Evolutionary conservation across 768 basidiomycete genomes (phyloP).

Genomic region (Dentipellis sp.): DNA sequence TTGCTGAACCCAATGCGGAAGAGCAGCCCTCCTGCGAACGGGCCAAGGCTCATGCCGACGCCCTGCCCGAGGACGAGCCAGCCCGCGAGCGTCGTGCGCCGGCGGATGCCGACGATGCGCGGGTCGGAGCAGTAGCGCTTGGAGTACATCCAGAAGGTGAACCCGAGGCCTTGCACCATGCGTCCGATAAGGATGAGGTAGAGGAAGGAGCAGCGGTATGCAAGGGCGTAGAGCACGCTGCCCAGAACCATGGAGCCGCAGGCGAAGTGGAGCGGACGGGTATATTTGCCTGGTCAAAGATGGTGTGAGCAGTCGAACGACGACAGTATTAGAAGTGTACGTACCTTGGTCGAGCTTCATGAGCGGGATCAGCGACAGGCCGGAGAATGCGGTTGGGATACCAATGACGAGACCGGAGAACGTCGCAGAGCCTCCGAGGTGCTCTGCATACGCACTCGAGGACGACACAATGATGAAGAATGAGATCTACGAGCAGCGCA

Average conservation of each 20-base stretch:
- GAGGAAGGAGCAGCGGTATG: conserved; percentile 48
- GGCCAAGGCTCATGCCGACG: conserved; percentile 51
- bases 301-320: neutral
- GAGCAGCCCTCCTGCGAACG: conserved; percentile 52
- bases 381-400: conserved; percentile 56
- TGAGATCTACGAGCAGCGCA: conserved; percentile 32
- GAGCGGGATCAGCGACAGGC: conserved; percentile 46
- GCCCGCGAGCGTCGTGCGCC: conserved; percentile 51
- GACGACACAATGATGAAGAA: conserved; percentile 68
- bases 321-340: neutral
- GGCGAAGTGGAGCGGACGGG: conserved; percentile 40
- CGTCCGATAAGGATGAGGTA: conserved; percentile 66
- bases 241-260: conserved; percentile 46
- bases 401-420: conserved; percentile 64
- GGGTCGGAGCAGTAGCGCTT: conserved; percentile 64
- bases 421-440: conserved; percentile 54
- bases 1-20: conserved; percentile 52
- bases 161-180: conserved; percentile 49
- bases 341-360: conserved; percentile 47
- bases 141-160: conserved; percentile 56
- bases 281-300: conserved; percentile 39
- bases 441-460: conserved; percentile 49
- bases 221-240: conserved; percentile 50
- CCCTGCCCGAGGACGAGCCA: conserved; percentile 58
- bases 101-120: conserved; percentile 52